Conservation (phyloP, 331 rosid species). For the Malus hybrid region DNA sequence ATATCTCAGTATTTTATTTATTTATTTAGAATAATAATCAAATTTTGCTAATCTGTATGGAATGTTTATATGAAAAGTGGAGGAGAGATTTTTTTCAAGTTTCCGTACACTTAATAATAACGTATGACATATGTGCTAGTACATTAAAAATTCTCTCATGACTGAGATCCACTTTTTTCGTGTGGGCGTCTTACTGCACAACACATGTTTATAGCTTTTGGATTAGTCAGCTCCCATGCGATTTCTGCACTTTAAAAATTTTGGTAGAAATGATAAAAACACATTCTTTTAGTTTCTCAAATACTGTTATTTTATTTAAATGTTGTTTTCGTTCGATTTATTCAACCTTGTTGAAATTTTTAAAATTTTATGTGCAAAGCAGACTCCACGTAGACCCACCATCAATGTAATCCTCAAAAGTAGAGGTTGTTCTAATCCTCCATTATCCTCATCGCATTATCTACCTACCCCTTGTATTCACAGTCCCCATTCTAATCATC, state of each 20-base stretch:
- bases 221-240: conserved; percentile 1
- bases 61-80: no score
- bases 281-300: no score
- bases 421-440: background rate
- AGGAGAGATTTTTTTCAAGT: no score
- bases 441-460: background rate
- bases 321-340: no score
- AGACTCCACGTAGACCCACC: conserved; percentile 1
- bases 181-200: conserved; percentile 4
- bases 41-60: no score
- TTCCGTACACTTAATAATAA: no score
- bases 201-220: background rate
- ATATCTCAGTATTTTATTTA: no score
- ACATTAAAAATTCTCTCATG: background rate
- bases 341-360: fast-evolving
- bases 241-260: background rate
- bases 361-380: background rate
- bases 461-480: background rate
- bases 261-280: background rate
- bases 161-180: background rate
- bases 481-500: background rate
- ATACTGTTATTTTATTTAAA: no score
- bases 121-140: no score
- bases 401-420: background rate
- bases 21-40: no score